Percentiles rank a stretch among this genome's conserved stretches.
phyloP scores from a whole-genome alignment of 352 stramenopile species.

The Blastocystis sp. region DNA sequence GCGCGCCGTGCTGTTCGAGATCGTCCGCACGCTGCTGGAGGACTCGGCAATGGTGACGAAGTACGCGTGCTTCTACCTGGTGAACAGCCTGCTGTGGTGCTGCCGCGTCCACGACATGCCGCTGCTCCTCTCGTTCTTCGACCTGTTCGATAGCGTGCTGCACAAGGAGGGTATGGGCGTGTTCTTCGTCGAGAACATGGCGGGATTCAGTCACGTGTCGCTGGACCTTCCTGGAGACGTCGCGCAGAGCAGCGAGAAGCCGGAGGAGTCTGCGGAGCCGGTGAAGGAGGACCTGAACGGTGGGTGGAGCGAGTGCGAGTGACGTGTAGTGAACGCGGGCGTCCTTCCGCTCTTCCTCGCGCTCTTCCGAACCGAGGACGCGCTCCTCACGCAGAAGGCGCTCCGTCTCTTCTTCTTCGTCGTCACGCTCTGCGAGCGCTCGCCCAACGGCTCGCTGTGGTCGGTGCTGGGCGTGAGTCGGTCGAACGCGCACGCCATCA shows the following conservation, averaged over 20 bases:
- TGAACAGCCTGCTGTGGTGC: constrained; percentile 36
- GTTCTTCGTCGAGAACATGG: constrained; percentile 21
- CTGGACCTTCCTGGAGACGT: constrained; percentile 8
- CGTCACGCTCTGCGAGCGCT: constrained; percentile 16
- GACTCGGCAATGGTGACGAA: constrained; percentile 4
- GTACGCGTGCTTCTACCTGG: constrained; percentile 29
- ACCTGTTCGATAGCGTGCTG: constrained; percentile 29
- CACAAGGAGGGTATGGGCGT: constrained; percentile 12
- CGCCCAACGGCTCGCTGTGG: constrained; percentile 10
- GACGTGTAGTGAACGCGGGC: constrained; percentile 63
- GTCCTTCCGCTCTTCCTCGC: constrained; percentile 66
- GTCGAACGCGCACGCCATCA: constrained; percentile 4
- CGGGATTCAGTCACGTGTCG: constrained; percentile 44
- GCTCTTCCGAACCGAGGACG: background rate
- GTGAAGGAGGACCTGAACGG: constrained; percentile 8
- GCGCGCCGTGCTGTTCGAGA: background rate
- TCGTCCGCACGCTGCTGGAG: constrained; percentile 2
- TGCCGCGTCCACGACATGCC: background rate
- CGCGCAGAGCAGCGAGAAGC: background rate
- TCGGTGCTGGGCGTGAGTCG: constrained; percentile 16
- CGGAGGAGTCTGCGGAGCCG: background rate
- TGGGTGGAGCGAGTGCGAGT: background rate
- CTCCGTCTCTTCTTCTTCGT: constrained; percentile 6
- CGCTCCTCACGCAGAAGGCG: background rate
- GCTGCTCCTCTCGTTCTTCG: constrained; percentile 26